phyloP scores from a whole-genome alignment of 169 alveolate genomes.

The Plasmodium knowlesi region DNA sequence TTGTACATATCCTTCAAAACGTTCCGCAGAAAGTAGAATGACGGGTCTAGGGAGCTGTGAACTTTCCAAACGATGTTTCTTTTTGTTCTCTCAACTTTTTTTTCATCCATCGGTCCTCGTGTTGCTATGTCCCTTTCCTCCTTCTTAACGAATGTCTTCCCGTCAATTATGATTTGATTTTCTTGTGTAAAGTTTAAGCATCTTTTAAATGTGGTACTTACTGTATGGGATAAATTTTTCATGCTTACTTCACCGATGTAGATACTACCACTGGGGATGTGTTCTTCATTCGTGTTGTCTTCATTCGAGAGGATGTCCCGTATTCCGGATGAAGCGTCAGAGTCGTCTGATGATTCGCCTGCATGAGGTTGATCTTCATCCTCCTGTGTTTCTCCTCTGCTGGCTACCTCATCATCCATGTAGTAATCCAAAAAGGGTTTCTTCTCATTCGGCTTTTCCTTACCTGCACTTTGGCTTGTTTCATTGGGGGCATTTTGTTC shows the following conservation, averaged over 20 bases:
- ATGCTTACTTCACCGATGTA: conserved; percentile 71
- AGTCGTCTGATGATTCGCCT: background rate
- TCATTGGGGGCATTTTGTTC: conserved; percentile 3
- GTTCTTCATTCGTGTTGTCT: background rate
- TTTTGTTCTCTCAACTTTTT: background rate
- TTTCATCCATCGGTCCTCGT: background rate
- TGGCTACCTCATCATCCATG: background rate
- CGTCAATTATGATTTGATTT: conserved; percentile 62
- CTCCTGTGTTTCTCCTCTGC: background rate
- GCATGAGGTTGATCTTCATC: background rate
- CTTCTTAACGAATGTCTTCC: conserved; percentile 31
- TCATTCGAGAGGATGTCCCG: background rate
- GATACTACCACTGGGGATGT: conserved; percentile 21
- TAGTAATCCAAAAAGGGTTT: background rate
- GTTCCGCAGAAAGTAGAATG: conserved; percentile 54
- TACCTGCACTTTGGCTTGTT: background rate
- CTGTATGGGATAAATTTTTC: background rate
- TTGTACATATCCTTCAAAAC: conserved; percentile 51
- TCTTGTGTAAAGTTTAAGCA: conserved; percentile 10
- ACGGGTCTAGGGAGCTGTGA: conserved; percentile 59
- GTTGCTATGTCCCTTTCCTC: background rate
- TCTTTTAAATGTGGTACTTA: conserved; percentile 12
- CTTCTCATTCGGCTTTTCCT: background rate
- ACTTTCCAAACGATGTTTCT: conserved; percentile 36
- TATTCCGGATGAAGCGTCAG: background rate